Base-by-base conservation (phyloP, 768 basidiomycete genomes). In the Lyophyllum decastes region DNA sequence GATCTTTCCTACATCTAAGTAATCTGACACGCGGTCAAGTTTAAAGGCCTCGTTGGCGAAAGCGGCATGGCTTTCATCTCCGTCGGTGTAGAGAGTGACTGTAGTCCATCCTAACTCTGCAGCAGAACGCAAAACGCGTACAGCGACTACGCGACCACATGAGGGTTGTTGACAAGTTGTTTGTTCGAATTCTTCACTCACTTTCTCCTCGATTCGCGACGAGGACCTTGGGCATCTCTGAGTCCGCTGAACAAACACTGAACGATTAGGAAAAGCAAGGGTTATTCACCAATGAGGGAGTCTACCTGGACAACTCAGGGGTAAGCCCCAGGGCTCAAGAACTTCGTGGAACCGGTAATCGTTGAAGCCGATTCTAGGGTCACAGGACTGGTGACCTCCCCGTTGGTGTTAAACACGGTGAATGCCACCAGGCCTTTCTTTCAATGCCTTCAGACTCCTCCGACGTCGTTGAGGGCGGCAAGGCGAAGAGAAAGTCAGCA, bases 31-130 rank as follows among this genome's bases (percentile, higher is more conserved):
- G 17, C 82, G 85, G 64, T 90, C 89, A 60, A 95, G 89, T 86
- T 94, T 92, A 68, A 92, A 89, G 12, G 89, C 89, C 52, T 90
- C 89, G 65, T 93, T 86, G 68, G 94, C 90, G 57, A 92, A 83
- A 1, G 89, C 87, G 57, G 90, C 86, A 64, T 87, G 78, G 72
- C 94, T 90, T 64, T 89, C 88, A 69, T 94, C 91, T 53, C 87
- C 85, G 63, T 91, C 88, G 1, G 88, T 93, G 77, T 90, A 95
- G 68, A 94, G 86, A 11, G 93, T 89, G 44, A 94, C 92, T 30
- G 92, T 93, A 63, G 84, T 81, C 92, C 94, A 93, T 27, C 57
- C 61, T 24, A 64, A 44, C 34, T 62, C 64, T 33, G 43, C 86
- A 17, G 93, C 90, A 1, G 91, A 88, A 61, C 91, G 85, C 76